Evolutionary conservation across 2,329 filamentous ascomycete species (phyloP), one percentile per base, ranked within the genome.

Genomic region (Hypoxylon sp.): DNA sequence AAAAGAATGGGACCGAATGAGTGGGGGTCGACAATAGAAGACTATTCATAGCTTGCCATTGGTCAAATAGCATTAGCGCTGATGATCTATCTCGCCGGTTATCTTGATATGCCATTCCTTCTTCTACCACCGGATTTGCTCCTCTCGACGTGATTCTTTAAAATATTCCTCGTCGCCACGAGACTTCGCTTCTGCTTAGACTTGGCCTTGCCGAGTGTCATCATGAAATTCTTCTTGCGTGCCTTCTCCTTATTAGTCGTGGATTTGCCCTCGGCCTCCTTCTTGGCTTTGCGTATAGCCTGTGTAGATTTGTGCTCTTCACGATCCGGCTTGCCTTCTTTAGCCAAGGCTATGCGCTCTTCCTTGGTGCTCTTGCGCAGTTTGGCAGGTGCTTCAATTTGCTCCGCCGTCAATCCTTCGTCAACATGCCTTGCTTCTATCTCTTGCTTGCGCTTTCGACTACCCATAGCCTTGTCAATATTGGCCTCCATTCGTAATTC

Each of bases 191-290:
- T 98, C 77, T 96, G 92, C 86, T 98, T 99, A 73, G 88, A 89
- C 86, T 96, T 97, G 10, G 96, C 96, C 85, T 99, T 98, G 66
- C 95, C 93, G 67, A 99, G 83, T 42, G 95, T 98, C 96, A 99
- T 99, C 76, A 99, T 80, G 82, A 99, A 97, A 81, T 99, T 99
- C 92, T 99, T 99, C 87, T 93, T 94, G 74, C 95, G 86, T 46
- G 92, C 90, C 89, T 99, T 99, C 85, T 99, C 96, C 84, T 92
- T 93, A 83, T 99, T 99, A 73, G 95, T 98, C 40, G 94, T 95
- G 79, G 93, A 97, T 90, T 98, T 98, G 77, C 96, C 96, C 82
- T 94, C 89, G 1, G 90, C 87, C 76, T 91, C 89, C 88, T 97
- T 97, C 86, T 95, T 93, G 79, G 93, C 90, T 85, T 94, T 93